Evolutionary conservation across 78 protist genomes (phyloP).

Genomic region (Dictyostelium intermedium): DNA sequence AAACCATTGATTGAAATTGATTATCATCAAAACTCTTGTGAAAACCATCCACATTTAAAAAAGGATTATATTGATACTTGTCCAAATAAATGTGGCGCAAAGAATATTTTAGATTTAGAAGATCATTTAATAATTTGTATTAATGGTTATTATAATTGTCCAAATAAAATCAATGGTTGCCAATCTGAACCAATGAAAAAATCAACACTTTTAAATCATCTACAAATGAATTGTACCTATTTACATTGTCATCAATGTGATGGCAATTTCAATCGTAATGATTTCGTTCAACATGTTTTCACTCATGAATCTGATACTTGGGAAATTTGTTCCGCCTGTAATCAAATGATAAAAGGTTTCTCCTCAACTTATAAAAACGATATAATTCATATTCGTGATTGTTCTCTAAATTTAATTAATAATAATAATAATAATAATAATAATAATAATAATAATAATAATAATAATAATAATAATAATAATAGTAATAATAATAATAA

Average conservation of each 20-base stretch:
- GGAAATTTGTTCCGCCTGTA: conserved; percentile 21
- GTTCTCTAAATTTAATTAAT: background rate
- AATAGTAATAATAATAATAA: background rate
- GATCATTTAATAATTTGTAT: conserved; percentile 1
- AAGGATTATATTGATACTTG: background rate
- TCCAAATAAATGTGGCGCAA: background rate
- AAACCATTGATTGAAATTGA: background rate
- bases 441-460: background rate
- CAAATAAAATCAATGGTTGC: conserved; percentile 11
- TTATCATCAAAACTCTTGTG: background rate
- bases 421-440: background rate
- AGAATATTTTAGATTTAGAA: background rate
- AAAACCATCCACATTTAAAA: background rate
- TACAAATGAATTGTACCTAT: background rate
- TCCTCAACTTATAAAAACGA: conserved; percentile 2
- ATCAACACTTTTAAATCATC: background rate
- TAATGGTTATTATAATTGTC: background rate
- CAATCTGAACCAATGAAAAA: background rate
- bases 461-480: background rate
- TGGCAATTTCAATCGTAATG: background rate
- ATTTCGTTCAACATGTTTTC: background rate
- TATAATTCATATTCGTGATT: conserved; percentile 10
- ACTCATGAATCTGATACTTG: conserved; percentile 18
- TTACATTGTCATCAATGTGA: conserved; percentile 30
- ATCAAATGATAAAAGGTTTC: conserved; percentile 10